These are phyloP conservation scores for Claviceps arundinis DNA, from an alignment of 2,329 filamentous ascomycete species.

Conservation along the genomic window DNA sequence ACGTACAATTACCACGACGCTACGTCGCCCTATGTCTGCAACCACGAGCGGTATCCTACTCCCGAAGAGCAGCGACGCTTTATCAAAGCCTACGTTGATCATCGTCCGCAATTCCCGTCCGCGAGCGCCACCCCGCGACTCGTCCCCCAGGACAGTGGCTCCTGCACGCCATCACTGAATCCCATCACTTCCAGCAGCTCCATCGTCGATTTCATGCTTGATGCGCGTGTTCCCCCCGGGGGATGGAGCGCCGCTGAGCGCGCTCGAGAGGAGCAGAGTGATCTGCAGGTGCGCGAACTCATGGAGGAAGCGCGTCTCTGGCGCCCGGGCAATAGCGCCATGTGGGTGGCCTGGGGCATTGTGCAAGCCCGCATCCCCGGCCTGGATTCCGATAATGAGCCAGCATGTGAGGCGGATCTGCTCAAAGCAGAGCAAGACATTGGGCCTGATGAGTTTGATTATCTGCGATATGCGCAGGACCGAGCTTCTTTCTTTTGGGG, in stretches of 20 bases:
- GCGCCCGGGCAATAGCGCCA: constrained; percentile 75
- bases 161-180: constrained; percentile 22
- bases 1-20: constrained; percentile 91
- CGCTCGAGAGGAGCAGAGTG: constrained; percentile 47
- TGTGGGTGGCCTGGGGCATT: constrained; percentile 94
- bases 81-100: constrained; percentile 73
- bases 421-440: constrained; percentile 33
- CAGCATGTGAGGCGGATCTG: constrained; percentile 21
- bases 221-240: constrained; percentile 48
- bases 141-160: constrained; percentile 28
- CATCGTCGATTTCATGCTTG: constrained; percentile 66
- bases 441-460: constrained; percentile 74
- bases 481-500: constrained; percentile 91
- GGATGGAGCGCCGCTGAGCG: constrained; percentile 41
- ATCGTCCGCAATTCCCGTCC: constrained; percentile 54
- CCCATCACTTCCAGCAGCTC: constrained; percentile 32
- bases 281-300: constrained; percentile 55
- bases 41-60: constrained; percentile 58
- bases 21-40: constrained; percentile 51
- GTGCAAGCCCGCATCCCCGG: constrained; percentile 83
- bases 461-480: constrained; percentile 81
- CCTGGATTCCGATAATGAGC: constrained; percentile 34
- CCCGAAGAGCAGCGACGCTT: constrained; percentile 73
- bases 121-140: constrained; percentile 37
- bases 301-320: constrained; percentile 71